These are phyloP conservation scores for Echites panduratus DNA, from an alignment of 257 asterid species.

Conservation along the genomic window DNA sequence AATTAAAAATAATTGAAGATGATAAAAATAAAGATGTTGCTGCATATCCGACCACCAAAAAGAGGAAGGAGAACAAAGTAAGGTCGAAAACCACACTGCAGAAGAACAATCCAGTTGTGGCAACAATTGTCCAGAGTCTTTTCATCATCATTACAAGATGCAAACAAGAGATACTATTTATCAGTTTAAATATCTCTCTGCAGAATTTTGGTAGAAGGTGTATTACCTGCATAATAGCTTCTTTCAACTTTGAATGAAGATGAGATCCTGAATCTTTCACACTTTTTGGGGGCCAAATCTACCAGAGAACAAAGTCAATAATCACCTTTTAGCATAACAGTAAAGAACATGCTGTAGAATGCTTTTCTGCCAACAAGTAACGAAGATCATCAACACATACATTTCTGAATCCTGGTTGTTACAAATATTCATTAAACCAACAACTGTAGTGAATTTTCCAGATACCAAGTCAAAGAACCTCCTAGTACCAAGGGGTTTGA, in stretches of 20 bases:
- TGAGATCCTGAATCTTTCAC: conserved; percentile 84
- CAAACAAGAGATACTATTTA: not conserved
- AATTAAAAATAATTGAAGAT: not conserved
- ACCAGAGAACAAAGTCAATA: conserved; percentile 12
- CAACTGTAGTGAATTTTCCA: not conserved
- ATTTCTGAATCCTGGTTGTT: not conserved
- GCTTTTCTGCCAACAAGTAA: not conserved
- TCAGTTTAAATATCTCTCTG: not conserved
- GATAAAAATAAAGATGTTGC: not conserved
- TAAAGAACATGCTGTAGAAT: not conserved
- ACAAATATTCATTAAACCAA: not conserved
- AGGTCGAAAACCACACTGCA: not conserved
- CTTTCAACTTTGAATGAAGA: conserved; percentile 79
- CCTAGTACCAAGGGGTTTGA: not conserved
- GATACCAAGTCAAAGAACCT: not conserved
- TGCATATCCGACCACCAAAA: not conserved
- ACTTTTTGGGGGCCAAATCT: conserved; percentile 99
- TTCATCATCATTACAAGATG: not conserved
- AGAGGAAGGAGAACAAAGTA: not conserved
- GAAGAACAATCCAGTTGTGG: not conserved
- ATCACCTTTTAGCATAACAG: not conserved
- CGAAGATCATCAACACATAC: not conserved
- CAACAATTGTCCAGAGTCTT: not conserved
- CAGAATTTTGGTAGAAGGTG: conserved; percentile 7
- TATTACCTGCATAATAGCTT: conserved; percentile 77